These are phyloP conservation scores for Quillaja saponaria DNA, from an alignment of 306 rosid genomes.

Conservation along the genomic window DNA sequence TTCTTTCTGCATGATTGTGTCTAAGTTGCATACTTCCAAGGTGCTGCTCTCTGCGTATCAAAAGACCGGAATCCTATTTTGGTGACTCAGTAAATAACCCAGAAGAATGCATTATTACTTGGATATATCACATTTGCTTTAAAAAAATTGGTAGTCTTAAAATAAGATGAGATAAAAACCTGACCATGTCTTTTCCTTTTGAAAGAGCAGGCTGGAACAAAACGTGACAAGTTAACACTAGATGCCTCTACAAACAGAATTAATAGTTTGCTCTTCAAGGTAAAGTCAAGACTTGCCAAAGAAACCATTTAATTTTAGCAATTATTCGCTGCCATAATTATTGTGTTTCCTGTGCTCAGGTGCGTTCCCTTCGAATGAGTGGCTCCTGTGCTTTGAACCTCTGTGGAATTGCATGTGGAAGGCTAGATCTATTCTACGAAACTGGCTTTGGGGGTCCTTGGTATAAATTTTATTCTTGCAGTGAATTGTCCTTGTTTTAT, in stretches of 20 bases:
- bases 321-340: conserved; percentile 25
- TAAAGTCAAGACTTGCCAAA: conserved; percentile 35
- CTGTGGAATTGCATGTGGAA: conserved; percentile 96
- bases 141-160: conserved; percentile 7
- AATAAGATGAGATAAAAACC: conserved; percentile 22
- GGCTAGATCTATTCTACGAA: conserved; percentile 78
- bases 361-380: conserved; percentile 85
- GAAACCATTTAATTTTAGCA: conserved; percentile 22
- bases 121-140: not conserved
- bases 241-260: conserved; percentile 67
- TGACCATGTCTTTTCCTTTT: conserved; percentile 28
- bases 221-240: conserved; percentile 68
- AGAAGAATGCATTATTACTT: not conserved
- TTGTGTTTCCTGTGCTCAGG: conserved; percentile 50
- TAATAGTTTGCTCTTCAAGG: conserved; percentile 85
- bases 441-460: conserved; percentile 89
- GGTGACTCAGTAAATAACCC: conserved; percentile 11
- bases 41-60: not conserved
- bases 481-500: conserved; percentile 9
- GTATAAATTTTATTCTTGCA: conserved; percentile 48
- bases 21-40: conserved; percentile 8
- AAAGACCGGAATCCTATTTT: conserved; percentile 8
- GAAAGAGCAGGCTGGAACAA: conserved; percentile 77
- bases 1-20: conserved; percentile 10
- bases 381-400: conserved; percentile 96